Base-by-base conservation (phyloP, 1,284 basidiomycete species). In the Tranzscheliella williamsii region DNA sequence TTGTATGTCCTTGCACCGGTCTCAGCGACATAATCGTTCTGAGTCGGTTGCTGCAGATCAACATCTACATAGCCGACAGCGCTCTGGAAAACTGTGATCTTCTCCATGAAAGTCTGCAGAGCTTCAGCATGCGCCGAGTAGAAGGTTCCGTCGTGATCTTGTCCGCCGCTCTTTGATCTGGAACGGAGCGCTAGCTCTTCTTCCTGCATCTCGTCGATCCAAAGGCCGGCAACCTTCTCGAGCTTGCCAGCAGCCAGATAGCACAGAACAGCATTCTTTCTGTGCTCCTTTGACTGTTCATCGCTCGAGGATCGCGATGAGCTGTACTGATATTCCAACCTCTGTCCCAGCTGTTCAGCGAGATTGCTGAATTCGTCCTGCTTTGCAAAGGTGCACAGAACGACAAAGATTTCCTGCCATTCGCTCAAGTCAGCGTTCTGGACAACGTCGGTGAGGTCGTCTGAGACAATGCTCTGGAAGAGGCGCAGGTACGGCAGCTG, bases 371-470 rank as follows among this genome's bases (percentile, higher is more conserved):
- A 98, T 70, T 96, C 91, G 29, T 90, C 87, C 42, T 84, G 81
- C 57, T 82, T 84, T 1, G 94, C 92, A 79, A 93, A 98, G 0
- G 94, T 97, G 81, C 93, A 97, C 13, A 97, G 79, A 3, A 98
- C 91, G 36, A 96, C 93, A 71, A 98, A 97, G 49, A 94, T 90
- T 79, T 97, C 94, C 63, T 89, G 86, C 95, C 94, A 98, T 77
- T 98, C 93, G 45, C 85, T 82, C 31, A 97, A 79, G 70, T 98
- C 92, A 15, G 92, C 94, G 72, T 97, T 95, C 78, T 95, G 91
- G 2, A 95, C 91, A 49, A 96, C 87, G 79, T 95, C 91, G 31
- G 85, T 83, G 12, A 98, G 84, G 72, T 96, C 93, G 73, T 93
- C 87, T 41, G 87, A 88, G 50, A 96, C 91, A 72, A 98, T 91